Percentiles rank a stretch among this genome's conserved stretches.
Conservation (phyloP, 805 yeast species). For the Saccharomycopsis fermentans region DNA sequence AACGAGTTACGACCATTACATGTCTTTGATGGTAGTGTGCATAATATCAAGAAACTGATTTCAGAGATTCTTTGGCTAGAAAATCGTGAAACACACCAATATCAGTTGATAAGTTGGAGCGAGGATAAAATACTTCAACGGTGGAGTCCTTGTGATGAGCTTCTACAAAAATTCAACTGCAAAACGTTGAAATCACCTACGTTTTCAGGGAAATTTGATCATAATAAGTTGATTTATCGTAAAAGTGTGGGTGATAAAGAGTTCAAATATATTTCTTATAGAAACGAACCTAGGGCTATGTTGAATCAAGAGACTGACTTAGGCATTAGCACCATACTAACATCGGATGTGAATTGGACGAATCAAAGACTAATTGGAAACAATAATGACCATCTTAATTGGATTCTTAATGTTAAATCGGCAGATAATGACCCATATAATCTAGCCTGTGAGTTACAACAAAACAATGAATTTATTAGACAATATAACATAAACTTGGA, state of each 20-base stretch:
- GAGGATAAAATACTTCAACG: slow-evolving; percentile 74
- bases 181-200: not conserved
- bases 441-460: slow-evolving; percentile 88
- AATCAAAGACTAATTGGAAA: slow-evolving; percentile 51
- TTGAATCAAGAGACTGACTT: slow-evolving; percentile 24
- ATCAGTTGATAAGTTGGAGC: slow-evolving; percentile 90
- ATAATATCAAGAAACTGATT: slow-evolving; percentile 49
- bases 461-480: slow-evolving; percentile 52
- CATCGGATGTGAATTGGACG: slow-evolving; percentile 29
- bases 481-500: slow-evolving; percentile 75
- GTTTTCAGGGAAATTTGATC: not conserved
- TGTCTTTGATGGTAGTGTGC: slow-evolving; percentile 60
- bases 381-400: slow-evolving; percentile 73
- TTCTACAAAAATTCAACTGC: not conserved
- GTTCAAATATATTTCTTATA: slow-evolving; percentile 38
- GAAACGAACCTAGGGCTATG: slow-evolving; percentile 32
- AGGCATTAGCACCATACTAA: slow-evolving; percentile 31
- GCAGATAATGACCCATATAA: slow-evolving; percentile 42
- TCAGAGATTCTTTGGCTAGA: slow-evolving; percentile 76
- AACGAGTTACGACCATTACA: slow-evolving; percentile 38
- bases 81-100: slow-evolving; percentile 56
- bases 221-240: not conserved
- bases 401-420: slow-evolving; percentile 27
- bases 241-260: not conserved
- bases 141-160: slow-evolving; percentile 44